phyloP scores from a whole-genome alignment of 2,329 filamentous ascomycete species.

The Beauveria medogensis region DNA sequence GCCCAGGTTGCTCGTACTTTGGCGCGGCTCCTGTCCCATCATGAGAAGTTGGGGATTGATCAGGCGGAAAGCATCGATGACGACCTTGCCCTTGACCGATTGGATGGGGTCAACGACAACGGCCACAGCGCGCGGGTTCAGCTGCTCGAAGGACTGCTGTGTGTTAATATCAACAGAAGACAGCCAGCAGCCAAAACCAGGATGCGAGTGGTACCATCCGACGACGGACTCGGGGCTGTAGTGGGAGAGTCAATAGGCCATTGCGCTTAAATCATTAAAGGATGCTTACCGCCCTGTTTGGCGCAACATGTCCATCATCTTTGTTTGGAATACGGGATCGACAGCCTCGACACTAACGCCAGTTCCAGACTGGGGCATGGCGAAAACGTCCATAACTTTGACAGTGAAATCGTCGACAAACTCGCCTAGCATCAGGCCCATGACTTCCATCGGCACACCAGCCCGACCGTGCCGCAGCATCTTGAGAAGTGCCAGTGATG shows the following conservation, averaged over 20 bases:
- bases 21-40: conserved; percentile 94
- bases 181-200: conserved; percentile 97
- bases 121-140: conserved; percentile 91
- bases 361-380: conserved; percentile 97
- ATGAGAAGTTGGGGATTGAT: conserved; percentile 98
- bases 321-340: conserved; percentile 97
- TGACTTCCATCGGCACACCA: conserved; percentile 99
- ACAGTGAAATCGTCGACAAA: conserved; percentile 99
- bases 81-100: conserved; percentile 98
- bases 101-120: conserved; percentile 98
- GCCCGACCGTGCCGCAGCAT: conserved; percentile 97
- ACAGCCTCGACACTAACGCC: conserved; percentile 98
- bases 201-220: conserved; percentile 99
- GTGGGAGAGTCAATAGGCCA: conserved; percentile 11
- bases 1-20: conserved; percentile 95
- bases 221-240: conserved; percentile 88
- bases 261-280: background rate
- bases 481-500: conserved; percentile 91
- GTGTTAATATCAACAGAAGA: conserved; percentile 99
- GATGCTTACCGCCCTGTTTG: conserved; percentile 80
- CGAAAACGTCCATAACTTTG: conserved; percentile 95
- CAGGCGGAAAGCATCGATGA: conserved; percentile 96
- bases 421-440: conserved; percentile 98
- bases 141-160: conserved; percentile 98
- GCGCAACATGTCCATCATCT: conserved; percentile 99